A percentile compares a stretch with the other conserved stretches of the same genome.
These are phyloP conservation scores for Forsythia viridissima DNA, from an alignment of 257 asterid genomes.

Conservation along the genomic window DNA sequence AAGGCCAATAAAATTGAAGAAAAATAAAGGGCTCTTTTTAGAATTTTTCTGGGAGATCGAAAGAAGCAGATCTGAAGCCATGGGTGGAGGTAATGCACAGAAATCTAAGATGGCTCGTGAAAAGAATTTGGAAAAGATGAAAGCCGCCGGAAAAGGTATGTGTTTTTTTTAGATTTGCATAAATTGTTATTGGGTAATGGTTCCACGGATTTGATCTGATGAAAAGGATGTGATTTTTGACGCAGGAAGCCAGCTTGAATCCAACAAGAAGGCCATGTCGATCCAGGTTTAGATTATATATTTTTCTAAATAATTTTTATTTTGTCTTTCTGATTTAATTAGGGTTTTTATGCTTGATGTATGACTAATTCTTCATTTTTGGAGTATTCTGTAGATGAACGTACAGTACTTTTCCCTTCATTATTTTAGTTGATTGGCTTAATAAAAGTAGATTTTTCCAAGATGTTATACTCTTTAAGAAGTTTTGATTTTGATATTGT, in stretches of 20 bases:
- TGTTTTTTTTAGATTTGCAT: background rate
- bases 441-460: background rate
- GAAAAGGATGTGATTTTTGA: slow-evolving; percentile 3
- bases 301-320: background rate
- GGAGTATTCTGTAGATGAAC: background rate
- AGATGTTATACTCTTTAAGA: background rate
- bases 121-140: slow-evolving; percentile 47
- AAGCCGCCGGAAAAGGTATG: slow-evolving; percentile 42
- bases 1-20: background rate
- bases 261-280: slow-evolving; percentile 65
- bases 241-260: slow-evolving; percentile 64
- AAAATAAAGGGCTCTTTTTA: background rate
- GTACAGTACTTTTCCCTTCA: background rate
- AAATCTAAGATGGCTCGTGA: slow-evolving; percentile 69
- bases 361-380: too few relatives aligned
- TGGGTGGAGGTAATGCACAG: slow-evolving; percentile 73
- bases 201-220: slow-evolving; percentile 9
- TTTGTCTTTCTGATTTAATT: background rate
- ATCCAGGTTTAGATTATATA: slow-evolving; percentile 44
- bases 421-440: background rate
- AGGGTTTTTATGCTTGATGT: background rate
- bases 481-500: background rate
- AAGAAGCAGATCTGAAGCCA: slow-evolving; percentile 18
- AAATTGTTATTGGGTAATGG: too few relatives aligned
- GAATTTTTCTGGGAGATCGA: slow-evolving; percentile 15